Conservation (phyloP, 139 green algal species). For the Chlorella sp. region DNA sequence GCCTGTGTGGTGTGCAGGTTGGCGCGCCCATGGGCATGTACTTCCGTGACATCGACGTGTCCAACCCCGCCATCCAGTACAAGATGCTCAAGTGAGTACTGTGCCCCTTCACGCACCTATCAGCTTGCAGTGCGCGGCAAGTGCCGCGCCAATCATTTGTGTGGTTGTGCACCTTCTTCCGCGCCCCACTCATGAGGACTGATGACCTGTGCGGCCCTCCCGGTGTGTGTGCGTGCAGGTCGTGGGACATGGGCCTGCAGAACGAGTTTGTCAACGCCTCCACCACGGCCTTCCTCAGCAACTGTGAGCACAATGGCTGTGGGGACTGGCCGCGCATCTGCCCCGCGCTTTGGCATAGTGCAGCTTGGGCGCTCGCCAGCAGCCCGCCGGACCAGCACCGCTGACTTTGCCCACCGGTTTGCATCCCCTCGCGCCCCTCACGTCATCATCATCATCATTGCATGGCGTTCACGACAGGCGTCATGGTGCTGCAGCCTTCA, state of each 20-base stretch:
- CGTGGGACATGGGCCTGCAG: constrained; percentile 3
- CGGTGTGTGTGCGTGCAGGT: not conserved
- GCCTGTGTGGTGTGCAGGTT: no score
- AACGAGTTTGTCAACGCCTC: constrained; percentile 21
- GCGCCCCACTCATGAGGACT: no score
- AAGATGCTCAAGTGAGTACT: constrained; percentile 16
- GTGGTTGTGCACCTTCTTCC: not conserved
- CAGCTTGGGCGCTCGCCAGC: no score
- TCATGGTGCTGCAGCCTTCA: no score
- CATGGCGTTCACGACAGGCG: not conserved
- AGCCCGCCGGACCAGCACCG: no score
- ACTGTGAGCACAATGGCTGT: constrained; percentile 18
- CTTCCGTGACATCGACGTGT: constrained; percentile 26
- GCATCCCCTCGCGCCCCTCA: not conserved
- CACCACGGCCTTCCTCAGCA: constrained; percentile 14
- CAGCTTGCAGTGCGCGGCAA: not conserved
- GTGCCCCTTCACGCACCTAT: not conserved
- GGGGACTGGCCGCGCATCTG: no score
- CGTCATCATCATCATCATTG: not conserved
- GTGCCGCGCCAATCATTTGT: not conserved
- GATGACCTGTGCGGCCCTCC: not conserved
- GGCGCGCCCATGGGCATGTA: constrained; percentile 15
- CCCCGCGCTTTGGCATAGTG: no score
- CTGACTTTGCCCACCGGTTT: no score
- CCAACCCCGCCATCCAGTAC: constrained; percentile 10